Evolutionary conservation across 2,329 filamentous ascomycete species (phyloP), one percentile per base, ranked within the genome.

Genomic region (Stagonosporopsis tanaceti): DNA sequence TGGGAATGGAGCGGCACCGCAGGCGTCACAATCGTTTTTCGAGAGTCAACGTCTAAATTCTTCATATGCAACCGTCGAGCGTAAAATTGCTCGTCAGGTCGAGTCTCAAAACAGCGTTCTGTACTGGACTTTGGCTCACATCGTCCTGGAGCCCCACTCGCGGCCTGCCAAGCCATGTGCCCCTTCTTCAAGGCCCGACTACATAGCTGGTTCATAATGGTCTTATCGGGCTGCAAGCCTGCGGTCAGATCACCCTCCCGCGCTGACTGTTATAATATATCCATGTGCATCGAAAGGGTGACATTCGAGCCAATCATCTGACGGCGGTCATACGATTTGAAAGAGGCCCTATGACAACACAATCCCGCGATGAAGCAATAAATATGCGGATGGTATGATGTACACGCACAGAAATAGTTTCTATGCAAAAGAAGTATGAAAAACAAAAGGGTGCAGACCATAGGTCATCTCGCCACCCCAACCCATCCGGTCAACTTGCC

Each of bases 401-500:
- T 42, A 42, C 42, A 40, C 27, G 15, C 14, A 41, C 17, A 39
- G 14, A 25, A 6, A 41, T 9, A 44, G 25, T 12, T 34, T 39
- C 17, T 39, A 45, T 24, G 28, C 42, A 45, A 34, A 14, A 45
- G 11, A 30, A 4, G 11, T 34, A 30, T 27, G 20, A 28, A 34
- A 37, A 14, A 35, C 28, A 22, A n/a, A 37, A 17, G 48, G n/a
- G 24, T 25, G 44, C 24, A 40, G 34, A 41, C 47, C 54, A 57
- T 52, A 15, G 47, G 54, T 57, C 44, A 14, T 51, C 44, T 38
- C 40, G 34, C 22, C 46, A 45, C 39, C 40, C n/a, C 6, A 27
- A 20, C 3, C 40, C 39, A 9, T 12, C 14, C 34, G 15, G 11
- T 14, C 27, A 41, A 8, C 32, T 17, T 41, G 14, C n/a, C 34